Evolutionary conservation across 1,139 yeast species (phyloP), one percentile per base, ranked within the genome.

Genomic region (Yamadazyma oceani): DNA sequence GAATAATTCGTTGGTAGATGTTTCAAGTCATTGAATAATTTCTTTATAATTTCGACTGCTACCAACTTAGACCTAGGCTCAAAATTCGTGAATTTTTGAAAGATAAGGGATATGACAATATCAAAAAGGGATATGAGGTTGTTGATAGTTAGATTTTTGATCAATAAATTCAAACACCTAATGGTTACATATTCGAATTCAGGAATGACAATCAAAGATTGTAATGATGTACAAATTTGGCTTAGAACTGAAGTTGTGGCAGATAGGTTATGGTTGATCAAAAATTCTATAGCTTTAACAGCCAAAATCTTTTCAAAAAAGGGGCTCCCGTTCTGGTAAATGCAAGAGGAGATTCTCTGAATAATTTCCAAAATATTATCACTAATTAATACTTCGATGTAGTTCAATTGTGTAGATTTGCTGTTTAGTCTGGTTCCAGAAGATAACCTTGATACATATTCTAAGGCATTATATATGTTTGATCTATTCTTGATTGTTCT

Each of bases 161-260:
- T 78, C 41, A 85, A 68, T 17, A 62, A 68, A 49, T 66, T 68
- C 84, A 96, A 84, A 39, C 95, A 84, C 31, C 71, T 66, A 37
- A 92, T 63, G 0, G 94, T 80, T 26, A 75, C 74, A 14, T 66
- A 66, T 44, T 84, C 83, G 17, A 89, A 72, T 22, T 78, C 80
- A 0, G 73, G 62, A 16, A 74, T 75, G 28, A 83, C 90, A 23
- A 90, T 61, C 0, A 94, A 84, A 0, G 92, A 80, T 53, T 89
- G 97, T 14, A 94, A 64, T 50, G 95, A 85, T 1, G 95, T 85
- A 41, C 89, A 83, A 4, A 94, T 76, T 55, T 92, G 98, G 0
- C 97, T 96, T 25, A 90, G 65, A 0, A 95, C 92, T 4, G 88
- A 76, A 2, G 85, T 78, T 13, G 87, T 78, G 1, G 83, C 74